Evolutionary conservation across 208 protist species (phyloP), one percentile per base, ranked within the genome.

Genomic region (Trypanosoma brucei): DNA sequence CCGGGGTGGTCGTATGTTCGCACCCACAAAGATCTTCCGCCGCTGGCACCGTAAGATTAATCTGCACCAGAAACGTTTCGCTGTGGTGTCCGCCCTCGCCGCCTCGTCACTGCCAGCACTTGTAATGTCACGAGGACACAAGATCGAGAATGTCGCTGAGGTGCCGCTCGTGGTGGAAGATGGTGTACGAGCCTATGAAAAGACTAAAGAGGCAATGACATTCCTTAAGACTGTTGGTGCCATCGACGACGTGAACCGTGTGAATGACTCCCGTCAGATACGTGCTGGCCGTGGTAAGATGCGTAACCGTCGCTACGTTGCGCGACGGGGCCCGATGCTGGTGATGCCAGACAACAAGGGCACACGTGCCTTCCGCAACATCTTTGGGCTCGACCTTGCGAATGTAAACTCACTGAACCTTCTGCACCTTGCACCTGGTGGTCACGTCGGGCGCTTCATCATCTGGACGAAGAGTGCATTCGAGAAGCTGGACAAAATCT

Each of bases 401-500:
- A 81, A 83, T 65, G 98, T 99, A 38, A 72, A 80, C 50, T 59
- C 86, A 55, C 82, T 99, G 38, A 99, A 99, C 91, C 83, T 99
- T 38, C 90, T 99, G 40, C 84, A 99, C 80, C 94, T 99, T 30
- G 98, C 98, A 42, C 98, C 98, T 59, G 98, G 98, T 91, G 98
- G 97, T 59, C 97, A 99, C 83, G 58, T 99, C 7, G 98, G 98
- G 79, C 93, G 98, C 79, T 98, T 99, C 75, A 73, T 98, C 81
- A 97, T 99, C 83, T 99, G 98, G 98, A 98, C 98, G 64, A 78
- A 99, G 79, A 72, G 65, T 75, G 98, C 98, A 38, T 99, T 99
- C 80, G 83, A 97, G 68, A 82, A 90, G 76, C 91, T 99, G 33
- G 94, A 99, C 80, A 49, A 50, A n/a, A 74, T 99, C 78, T 99